phyloP scores from a whole-genome alignment of 2,329 filamentous ascomycete genomes.

The Pleoardoris graminearum region DNA sequence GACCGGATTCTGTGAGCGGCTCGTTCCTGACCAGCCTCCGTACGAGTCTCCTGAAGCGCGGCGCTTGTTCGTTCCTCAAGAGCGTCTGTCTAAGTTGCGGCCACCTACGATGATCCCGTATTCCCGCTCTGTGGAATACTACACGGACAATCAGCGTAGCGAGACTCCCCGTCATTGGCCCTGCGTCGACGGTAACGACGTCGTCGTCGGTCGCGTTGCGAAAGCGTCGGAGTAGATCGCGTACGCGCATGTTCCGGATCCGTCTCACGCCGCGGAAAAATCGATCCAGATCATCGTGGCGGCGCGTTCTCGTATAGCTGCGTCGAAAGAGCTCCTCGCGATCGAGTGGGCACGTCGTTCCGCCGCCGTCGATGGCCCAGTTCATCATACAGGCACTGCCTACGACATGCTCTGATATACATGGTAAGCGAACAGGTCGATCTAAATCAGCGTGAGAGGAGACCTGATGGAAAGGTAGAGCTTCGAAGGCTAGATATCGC shows the following conservation, averaged over 20 bases:
- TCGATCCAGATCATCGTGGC: neutral
- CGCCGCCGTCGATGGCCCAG: neutral
- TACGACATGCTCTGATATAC: neutral
- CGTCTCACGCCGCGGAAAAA: neutral
- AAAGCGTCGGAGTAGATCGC: neutral
- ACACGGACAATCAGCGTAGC: constrained; percentile 1
- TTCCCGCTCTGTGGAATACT: neutral
- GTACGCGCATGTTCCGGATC: neutral
- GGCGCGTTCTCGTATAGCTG: neutral
- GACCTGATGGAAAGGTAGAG: neutral
- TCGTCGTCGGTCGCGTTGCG: neutral
- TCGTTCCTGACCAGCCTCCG: neutral
- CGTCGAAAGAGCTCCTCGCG: constrained; percentile 2
- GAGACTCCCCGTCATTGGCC: neutral
- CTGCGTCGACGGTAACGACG: neutral
- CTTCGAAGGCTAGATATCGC: neutral
- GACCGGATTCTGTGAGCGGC: neutral
- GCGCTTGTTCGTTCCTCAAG: neutral
- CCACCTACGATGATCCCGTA: neutral
- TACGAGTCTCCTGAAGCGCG: neutral
- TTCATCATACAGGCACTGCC: constrained; percentile 1
- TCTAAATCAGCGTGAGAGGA: neutral
- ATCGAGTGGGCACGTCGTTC: constrained; percentile 1
- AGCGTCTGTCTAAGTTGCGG: neutral
- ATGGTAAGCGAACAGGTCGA: neutral